phyloP scores from a whole-genome alignment of 768 basidiomycete genomes.

The Pholiota molesta region DNA sequence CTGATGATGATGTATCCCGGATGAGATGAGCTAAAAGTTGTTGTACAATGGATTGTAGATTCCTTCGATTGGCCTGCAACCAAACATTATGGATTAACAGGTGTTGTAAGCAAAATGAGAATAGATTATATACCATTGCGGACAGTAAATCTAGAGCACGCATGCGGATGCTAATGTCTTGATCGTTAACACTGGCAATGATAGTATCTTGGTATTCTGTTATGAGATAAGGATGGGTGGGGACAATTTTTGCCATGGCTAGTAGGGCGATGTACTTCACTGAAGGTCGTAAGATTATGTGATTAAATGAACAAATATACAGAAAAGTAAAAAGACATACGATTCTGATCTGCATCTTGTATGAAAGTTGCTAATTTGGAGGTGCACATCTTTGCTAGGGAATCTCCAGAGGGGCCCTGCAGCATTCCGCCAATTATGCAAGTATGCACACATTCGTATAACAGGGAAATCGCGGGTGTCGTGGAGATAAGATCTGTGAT shows the following conservation, averaged over 20 bases:
- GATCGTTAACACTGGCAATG: slow-evolving; percentile 85
- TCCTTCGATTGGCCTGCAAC: slow-evolving; percentile 77
- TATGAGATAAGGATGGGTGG: slow-evolving; percentile 86
- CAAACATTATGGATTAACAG: slow-evolving; percentile 6
- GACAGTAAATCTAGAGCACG: slow-evolving; percentile 92
- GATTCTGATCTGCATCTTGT: slow-evolving; percentile 92
- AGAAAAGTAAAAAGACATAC: slow-evolving; percentile 50
- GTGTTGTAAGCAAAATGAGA: not conserved
- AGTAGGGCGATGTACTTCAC: slow-evolving; percentile 97
- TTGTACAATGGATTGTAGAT: slow-evolving; percentile 87
- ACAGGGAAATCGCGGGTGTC: slow-evolving; percentile 90
- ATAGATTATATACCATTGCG: slow-evolving; percentile 70
- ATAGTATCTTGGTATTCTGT: slow-evolving; percentile 93
- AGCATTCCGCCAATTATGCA: slow-evolving; percentile 98
- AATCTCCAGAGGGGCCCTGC: slow-evolving; percentile 72
- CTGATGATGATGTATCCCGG: slow-evolving; percentile 50
- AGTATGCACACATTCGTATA: slow-evolving; percentile 98
- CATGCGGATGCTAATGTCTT: slow-evolving; percentile 96
- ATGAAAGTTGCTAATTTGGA: slow-evolving; percentile 93
- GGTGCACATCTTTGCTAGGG: slow-evolving; percentile 85
- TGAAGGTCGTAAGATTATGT: slow-evolving; percentile 35
- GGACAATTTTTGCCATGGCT: slow-evolving; percentile 95
- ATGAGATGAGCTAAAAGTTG: slow-evolving; percentile 89
- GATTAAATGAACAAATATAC: not conserved
- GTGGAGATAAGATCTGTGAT: slow-evolving; percentile 96